Evolutionary conservation across 2,329 filamentous ascomycete species (phyloP).

Genomic region (Aspergillus viridinutans): DNA sequence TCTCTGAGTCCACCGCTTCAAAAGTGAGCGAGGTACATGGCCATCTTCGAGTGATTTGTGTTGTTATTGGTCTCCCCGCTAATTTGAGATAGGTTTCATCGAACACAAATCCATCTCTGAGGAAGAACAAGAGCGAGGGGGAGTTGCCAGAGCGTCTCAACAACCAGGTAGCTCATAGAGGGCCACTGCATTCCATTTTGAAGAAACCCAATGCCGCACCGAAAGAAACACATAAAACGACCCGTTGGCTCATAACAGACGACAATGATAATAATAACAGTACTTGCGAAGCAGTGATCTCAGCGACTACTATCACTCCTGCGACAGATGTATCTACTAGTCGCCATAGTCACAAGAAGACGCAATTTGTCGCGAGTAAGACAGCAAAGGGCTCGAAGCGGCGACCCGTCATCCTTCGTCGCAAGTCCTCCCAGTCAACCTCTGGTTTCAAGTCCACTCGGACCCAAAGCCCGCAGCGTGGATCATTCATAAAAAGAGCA

Average conservation of each 20-base stretch:
- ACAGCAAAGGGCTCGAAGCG: constrained; percentile 22
- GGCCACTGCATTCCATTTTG: constrained; percentile 34
- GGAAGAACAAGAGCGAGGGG: background rate
- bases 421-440: constrained; percentile 34
- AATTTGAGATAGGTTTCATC: background rate
- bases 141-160: background rate
- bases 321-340: constrained; percentile 2
- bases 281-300: constrained; percentile 23
- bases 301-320: constrained; percentile 17
- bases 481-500: constrained; percentile 2
- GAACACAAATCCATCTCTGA: background rate
- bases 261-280: constrained; percentile 21
- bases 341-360: constrained; percentile 24
- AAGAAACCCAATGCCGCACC: constrained; percentile 32
- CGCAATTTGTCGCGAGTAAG: constrained; percentile 25
- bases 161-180: constrained; percentile 1
- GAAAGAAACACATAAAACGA: constrained; percentile 25
- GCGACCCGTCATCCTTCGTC: constrained; percentile 30
- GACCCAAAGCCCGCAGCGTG: constrained; percentile 9
- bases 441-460: constrained; percentile 14
- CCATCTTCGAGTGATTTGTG: background rate
- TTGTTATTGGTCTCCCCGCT: background rate
- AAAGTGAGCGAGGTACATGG: background rate
- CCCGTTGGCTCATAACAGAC: constrained; percentile 28
- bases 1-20: constrained; percentile 31